These are phyloP conservation scores for Rutstroemia sydowiana DNA, from an alignment of 2,329 filamentous ascomycete species.

Conservation along the genomic window DNA sequence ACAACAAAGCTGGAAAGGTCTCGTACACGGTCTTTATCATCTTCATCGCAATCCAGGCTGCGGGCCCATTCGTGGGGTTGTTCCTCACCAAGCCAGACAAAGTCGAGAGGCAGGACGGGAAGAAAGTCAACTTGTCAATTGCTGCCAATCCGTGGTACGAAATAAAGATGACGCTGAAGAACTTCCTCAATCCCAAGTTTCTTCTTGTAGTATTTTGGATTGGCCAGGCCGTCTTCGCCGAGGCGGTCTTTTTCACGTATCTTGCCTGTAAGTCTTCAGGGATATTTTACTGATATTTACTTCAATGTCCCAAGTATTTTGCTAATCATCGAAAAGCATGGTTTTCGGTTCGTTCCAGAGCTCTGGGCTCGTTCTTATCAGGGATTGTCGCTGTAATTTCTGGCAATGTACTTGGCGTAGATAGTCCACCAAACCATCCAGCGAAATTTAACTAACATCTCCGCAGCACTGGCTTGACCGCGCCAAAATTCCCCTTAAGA, in stretches of 20 bases:
- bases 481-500: constrained; percentile 20
- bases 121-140: constrained; percentile 52
- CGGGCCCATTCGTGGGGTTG: constrained; percentile 56
- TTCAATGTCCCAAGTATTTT: too few species aligned
- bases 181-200: constrained; percentile 55
- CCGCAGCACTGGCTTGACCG: constrained; percentile 24
- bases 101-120: constrained; percentile 59
- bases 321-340: too few species aligned
- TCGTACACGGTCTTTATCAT: constrained; percentile 62
- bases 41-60: constrained; percentile 63
- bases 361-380: constrained; percentile 63
- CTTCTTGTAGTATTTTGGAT: constrained; percentile 61
- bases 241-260: constrained; percentile 68
- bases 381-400: constrained; percentile 58
- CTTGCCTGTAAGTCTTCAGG: too few species aligned
- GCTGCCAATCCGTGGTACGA: constrained; percentile 49
- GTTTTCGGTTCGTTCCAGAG: constrained; percentile 63
- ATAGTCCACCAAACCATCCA: too few species aligned
- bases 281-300: too few species aligned
- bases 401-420: constrained; percentile 58
- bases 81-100: constrained; percentile 53
- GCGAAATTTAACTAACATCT: too few species aligned
- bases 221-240: constrained; percentile 61
- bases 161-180: constrained; percentile 48
- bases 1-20: constrained; percentile 53